Conservation (phyloP, 2,329 filamentous ascomycete species). For the Gaeumannomyces sp. region DNA sequence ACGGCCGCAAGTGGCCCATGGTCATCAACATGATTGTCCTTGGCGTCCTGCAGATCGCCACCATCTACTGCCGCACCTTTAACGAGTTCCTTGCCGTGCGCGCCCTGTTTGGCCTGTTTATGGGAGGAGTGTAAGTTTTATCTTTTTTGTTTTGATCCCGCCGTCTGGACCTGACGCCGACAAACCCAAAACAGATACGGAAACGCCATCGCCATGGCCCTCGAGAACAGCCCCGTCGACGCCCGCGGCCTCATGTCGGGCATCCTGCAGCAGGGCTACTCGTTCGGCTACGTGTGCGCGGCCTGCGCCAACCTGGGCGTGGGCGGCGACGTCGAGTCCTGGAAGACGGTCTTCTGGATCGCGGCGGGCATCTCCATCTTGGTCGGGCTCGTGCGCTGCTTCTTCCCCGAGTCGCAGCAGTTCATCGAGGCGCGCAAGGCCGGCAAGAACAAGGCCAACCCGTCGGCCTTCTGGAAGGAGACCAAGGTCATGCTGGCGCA, state of each 20-base stretch:
- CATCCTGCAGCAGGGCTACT: conserved; percentile 76
- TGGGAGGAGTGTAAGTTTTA: conserved; percentile 59
- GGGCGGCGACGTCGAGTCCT: conserved; percentile 54
- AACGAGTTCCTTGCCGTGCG: conserved; percentile 68
- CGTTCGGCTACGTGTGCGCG: conserved; percentile 72
- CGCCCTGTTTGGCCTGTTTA: conserved; percentile 68
- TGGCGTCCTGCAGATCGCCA: conserved; percentile 56
- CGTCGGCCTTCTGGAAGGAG: conserved; percentile 11
- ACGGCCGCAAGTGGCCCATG: conserved; percentile 79
- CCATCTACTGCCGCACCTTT: conserved; percentile 70
- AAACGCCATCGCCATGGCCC: conserved; percentile 70
- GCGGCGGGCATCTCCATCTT: conserved; percentile 59
- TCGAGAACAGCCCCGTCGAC: conserved; percentile 53
- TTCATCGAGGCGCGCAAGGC: conserved; percentile 57
- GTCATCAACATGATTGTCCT: conserved; percentile 65
- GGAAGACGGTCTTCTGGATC: conserved; percentile 73
- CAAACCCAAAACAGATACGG: conserved; percentile 43
- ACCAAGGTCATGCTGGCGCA: conserved; percentile 11
- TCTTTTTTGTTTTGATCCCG: not conserved
- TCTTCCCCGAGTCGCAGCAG: conserved; percentile 69
- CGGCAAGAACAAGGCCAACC: conserved; percentile 11
- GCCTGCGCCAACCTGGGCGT: conserved; percentile 48
- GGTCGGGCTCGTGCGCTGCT: conserved; percentile 61
- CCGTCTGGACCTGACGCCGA: not conserved
- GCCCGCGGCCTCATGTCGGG: conserved; percentile 76